phyloP scores from a whole-genome alignment of 2,329 filamentous ascomycete species.

The Apiospora rasikravindrae region DNA sequence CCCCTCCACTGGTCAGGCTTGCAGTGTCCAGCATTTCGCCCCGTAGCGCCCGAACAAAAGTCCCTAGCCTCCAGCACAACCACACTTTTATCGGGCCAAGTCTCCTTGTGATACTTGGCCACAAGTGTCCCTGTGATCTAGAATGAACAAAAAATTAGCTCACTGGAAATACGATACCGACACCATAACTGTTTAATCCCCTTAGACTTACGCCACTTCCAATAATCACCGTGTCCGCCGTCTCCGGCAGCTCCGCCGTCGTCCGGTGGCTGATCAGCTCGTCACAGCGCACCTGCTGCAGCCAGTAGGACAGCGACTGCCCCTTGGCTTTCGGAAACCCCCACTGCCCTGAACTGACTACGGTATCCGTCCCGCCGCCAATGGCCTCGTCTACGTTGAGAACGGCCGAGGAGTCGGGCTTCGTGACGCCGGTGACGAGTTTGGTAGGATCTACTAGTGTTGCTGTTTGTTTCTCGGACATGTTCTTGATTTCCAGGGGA shows the following conservation, averaged over 20 bases:
- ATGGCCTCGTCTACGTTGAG: conserved; percentile 11
- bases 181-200: not conserved
- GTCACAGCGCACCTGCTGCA: conserved; percentile 20
- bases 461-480: not conserved
- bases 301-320: conserved; percentile 23
- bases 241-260: conserved; percentile 4
- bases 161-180: too few relatives aligned
- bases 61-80: conserved; percentile 28
- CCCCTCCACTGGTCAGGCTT: conserved; percentile 25
- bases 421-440: not conserved
- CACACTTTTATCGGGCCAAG: conserved; percentile 26
- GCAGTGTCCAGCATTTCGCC: conserved; percentile 24
- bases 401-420: not conserved
- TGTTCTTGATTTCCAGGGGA: not conserved
- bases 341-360: not conserved
- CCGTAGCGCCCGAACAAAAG: conserved; percentile 27
- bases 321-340: conserved; percentile 17
- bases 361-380: too few relatives aligned
- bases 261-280: conserved; percentile 20
- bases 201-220: conserved; percentile 16
- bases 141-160: not conserved
- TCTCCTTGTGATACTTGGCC: conserved; percentile 24
- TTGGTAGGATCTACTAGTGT: not conserved
- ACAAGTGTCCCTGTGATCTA: conserved; percentile 26
- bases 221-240: conserved; percentile 20